Conservation (phyloP, 441 rosid genomes). For the Gossypium trilobum region DNA sequence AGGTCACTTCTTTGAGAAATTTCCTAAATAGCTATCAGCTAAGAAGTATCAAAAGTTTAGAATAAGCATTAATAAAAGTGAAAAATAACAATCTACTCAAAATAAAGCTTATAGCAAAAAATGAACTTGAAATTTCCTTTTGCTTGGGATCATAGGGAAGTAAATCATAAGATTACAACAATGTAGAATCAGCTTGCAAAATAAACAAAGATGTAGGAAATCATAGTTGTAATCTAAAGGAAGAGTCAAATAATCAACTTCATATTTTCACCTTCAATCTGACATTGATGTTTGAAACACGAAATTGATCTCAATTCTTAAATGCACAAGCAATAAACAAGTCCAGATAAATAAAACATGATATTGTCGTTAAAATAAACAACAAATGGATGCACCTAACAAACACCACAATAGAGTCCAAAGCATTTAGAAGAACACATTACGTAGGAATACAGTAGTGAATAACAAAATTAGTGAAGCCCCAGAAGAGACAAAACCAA, state of each 20-base stretch:
- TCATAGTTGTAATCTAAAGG: not conserved
- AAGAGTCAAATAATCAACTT: not conserved
- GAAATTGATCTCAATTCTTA: not conserved
- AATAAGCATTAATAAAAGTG: not conserved
- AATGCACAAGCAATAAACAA: not conserved
- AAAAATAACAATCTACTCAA: not conserved
- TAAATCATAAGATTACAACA: not conserved
- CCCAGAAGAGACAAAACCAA: not conserved
- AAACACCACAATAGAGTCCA: not conserved
- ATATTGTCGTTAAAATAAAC: not conserved
- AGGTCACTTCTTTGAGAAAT: not conserved
- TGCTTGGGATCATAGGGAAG: not conserved
- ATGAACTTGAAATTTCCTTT: conserved; percentile 4
- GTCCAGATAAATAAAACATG: not conserved
- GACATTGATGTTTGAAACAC: not conserved
- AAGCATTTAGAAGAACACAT: not conserved
- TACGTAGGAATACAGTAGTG: not conserved
- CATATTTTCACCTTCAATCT: not conserved
- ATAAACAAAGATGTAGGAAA: not conserved
- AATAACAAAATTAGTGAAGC: not conserved
- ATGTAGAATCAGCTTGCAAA: not conserved
- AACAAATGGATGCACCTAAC: not conserved
- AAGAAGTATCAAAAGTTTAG: not conserved
- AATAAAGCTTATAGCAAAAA: not conserved
- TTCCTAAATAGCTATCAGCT: conserved; percentile 5